phyloP scores from a whole-genome alignment of 768 basidiomycete genomes.

The Kwoniella botswanensis region DNA sequence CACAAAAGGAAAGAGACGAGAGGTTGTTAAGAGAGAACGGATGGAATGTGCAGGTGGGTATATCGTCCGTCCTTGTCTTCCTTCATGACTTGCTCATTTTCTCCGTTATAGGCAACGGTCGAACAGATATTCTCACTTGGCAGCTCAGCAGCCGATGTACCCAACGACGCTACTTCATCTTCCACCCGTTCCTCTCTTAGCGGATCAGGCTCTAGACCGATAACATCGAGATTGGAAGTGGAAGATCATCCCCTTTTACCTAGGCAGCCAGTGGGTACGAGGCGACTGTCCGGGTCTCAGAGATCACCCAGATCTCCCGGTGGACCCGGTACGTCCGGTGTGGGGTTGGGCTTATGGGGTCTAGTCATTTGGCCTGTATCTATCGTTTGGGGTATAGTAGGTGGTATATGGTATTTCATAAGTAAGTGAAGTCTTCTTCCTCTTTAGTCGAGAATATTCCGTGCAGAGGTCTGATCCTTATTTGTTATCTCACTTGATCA shows the following conservation, averaged over 20 bases:
- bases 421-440: conserved; percentile 33
- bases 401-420: conserved; percentile 52
- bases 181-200: background rate
- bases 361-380: conserved; percentile 42
- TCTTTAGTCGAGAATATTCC: too few species aligned
- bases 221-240: conserved; percentile 17
- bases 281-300: conserved; percentile 28
- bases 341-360: conserved; percentile 36
- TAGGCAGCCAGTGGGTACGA: conserved; percentile 13
- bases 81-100: background rate
- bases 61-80: background rate
- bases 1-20: conserved; percentile 49
- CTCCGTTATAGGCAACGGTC: conserved; percentile 36
- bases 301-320: conserved; percentile 17
- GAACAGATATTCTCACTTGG: conserved; percentile 50
- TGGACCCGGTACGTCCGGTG: conserved; percentile 11
- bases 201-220: background rate
- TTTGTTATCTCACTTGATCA: conserved; percentile 4
- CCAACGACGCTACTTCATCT: background rate
- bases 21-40: conserved; percentile 49
- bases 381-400: conserved; percentile 38
- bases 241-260: conserved; percentile 18
- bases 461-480: background rate
- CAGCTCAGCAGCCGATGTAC: background rate
- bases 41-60: conserved; percentile 56